These are phyloP conservation scores for Saccharomycopsis sp. DNA, from an alignment of 805 yeast species.

Conservation along the genomic window DNA sequence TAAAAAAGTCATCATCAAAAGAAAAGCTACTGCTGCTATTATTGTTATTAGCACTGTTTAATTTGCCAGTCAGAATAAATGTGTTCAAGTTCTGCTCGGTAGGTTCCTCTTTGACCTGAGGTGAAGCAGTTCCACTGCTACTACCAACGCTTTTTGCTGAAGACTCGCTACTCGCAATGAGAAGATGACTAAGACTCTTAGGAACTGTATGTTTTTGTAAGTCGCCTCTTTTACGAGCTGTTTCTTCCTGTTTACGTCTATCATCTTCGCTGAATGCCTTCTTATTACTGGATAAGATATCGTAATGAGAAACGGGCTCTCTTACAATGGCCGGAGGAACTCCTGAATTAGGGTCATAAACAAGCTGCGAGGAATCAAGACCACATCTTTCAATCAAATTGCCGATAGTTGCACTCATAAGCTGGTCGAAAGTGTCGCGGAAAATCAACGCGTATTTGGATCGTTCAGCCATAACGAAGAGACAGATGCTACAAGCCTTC, in stretches of 20 bases:
- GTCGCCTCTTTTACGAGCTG: constrained; percentile 42
- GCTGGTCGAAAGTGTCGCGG: constrained; percentile 61
- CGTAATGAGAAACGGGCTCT: constrained; percentile 34
- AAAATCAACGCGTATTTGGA: constrained; percentile 55
- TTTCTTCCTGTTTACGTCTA: constrained; percentile 40
- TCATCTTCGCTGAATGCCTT: constrained; percentile 25
- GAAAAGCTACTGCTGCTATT: background rate
- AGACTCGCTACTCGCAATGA: constrained; percentile 28
- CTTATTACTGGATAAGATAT: constrained; percentile 24
- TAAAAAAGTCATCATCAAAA: background rate
- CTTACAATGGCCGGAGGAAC: constrained; percentile 57
- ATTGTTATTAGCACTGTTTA: background rate
- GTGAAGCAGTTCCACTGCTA: background rate
- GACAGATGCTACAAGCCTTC: constrained; percentile 56
- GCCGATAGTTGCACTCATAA: constrained; percentile 58
- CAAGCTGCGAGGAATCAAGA: constrained; percentile 51
- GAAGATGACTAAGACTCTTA: constrained; percentile 44
- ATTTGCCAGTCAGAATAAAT: constrained; percentile 1
- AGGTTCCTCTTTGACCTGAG: constrained; percentile 8
- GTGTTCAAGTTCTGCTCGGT: background rate
- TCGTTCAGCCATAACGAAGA: constrained; percentile 62
- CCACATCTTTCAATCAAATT: constrained; percentile 58
- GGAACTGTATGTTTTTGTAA: constrained; percentile 48
- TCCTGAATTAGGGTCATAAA: constrained; percentile 34
- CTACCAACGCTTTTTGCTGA: background rate